A percentile compares a stretch with the other conserved stretches of the same genome.
Evolutionary conservation across 2,329 filamentous ascomycete species (phyloP).

Genomic region (Colletotrichum higginsianum): DNA sequence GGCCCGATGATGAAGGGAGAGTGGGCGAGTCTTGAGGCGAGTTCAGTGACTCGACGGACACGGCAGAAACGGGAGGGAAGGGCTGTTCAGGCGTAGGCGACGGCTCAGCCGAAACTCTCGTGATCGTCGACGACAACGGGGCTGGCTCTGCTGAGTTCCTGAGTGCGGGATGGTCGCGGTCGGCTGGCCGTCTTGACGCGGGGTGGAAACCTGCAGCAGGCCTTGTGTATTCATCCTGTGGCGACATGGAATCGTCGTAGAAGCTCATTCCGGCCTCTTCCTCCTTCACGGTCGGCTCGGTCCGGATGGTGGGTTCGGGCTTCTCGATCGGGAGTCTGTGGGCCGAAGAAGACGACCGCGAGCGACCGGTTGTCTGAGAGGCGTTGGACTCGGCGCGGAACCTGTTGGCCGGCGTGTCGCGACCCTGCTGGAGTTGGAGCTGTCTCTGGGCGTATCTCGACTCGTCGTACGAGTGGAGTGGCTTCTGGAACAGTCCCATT

Average conservation of each 20-base stretch:
- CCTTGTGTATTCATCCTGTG: conserved; percentile 52
- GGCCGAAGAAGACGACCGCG: conserved; percentile 63
- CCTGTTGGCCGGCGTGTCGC: conserved; percentile 71
- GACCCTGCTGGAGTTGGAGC: conserved; percentile 82
- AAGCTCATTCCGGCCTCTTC: conserved; percentile 57
- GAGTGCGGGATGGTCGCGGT: conserved; percentile 69
- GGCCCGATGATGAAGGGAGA: conserved; percentile 77
- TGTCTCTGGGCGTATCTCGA: conserved; percentile 87
- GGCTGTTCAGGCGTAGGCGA: conserved; percentile 48
- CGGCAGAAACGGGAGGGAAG: conserved; percentile 38
- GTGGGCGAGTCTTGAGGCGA: conserved; percentile 81
- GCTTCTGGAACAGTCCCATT: conserved; percentile 75
- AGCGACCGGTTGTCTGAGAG: conserved; percentile 58
- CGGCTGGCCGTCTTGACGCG: conserved; percentile 63
- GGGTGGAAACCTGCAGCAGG: conserved; percentile 42
- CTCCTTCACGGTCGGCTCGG: conserved; percentile 52
- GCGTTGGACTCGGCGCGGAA: conserved; percentile 62
- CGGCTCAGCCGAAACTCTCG: conserved; percentile 50
- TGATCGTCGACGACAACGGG: conserved; percentile 54
- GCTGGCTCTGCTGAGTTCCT: conserved; percentile 62
- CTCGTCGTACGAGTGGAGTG: conserved; percentile 84
- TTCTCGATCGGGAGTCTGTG: conserved; percentile 55
- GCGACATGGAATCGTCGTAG: conserved; percentile 54
- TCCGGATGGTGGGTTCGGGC: conserved; percentile 48
- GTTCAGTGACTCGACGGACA: conserved; percentile 44